Conservation (phyloP, 2,329 filamentous ascomycete species). For the Ophiostoma sp. region DNA sequence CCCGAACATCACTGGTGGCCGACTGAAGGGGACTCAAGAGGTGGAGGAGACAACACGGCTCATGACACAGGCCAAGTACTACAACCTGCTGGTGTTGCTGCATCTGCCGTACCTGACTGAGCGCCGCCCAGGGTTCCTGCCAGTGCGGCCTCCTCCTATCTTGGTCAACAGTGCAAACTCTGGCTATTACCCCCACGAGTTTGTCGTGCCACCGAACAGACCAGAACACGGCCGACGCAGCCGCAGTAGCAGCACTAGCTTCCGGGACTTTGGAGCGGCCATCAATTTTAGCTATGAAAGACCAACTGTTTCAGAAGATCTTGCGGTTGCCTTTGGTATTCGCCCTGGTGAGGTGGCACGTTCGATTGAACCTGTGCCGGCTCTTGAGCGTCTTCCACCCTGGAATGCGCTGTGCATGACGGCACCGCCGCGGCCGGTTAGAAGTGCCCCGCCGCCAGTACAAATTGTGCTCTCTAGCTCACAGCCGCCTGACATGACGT, state of each 20-base stretch:
- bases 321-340: neutral
- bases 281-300: neutral
- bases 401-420: neutral
- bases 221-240: neutral
- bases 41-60: neutral
- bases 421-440: neutral
- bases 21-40: neutral
- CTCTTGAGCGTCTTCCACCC: neutral
- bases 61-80: neutral
- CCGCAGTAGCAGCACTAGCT: neutral
- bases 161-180: neutral
- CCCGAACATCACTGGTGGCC: constrained; percentile 25
- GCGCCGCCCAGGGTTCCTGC: neutral
- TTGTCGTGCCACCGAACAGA: neutral
- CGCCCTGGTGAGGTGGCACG: neutral
- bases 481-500: neutral
- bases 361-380: neutral
- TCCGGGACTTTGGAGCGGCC: neutral
- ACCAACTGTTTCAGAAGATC: neutral
- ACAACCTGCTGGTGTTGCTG: neutral
- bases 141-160: neutral
- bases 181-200: neutral
- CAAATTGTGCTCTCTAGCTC: neutral
- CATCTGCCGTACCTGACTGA: neutral
- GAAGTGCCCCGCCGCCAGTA: neutral